These are phyloP conservation scores for Auriscalpium microsporum DNA, from an alignment of 768 basidiomycete species.

Conservation along the genomic window DNA sequence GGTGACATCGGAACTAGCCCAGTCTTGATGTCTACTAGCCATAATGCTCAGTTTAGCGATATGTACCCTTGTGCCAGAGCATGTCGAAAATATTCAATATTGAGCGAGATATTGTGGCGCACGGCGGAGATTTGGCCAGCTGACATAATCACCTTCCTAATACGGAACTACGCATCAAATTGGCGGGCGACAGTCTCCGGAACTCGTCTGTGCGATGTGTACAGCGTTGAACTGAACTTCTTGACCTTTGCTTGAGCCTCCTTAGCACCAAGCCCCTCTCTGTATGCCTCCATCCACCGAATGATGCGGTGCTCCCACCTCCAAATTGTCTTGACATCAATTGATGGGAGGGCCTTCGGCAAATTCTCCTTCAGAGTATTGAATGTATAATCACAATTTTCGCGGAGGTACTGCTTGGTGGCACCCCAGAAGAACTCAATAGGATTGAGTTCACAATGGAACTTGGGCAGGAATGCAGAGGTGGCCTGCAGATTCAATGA, in stretches of 20 bases:
- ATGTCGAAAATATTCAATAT: too few species aligned
- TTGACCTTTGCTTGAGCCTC: constrained; percentile 25
- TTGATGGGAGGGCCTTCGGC: constrained; percentile 15
- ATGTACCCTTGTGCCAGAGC: too few species aligned
- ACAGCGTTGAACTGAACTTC: constrained; percentile 24
- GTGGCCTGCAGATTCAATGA: constrained; percentile 16
- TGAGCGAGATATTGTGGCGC: too few species aligned
- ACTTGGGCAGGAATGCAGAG: constrained; percentile 19
- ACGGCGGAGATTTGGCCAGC: too few species aligned
- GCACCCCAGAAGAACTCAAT: constrained; percentile 21
- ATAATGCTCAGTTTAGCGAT: too few species aligned
- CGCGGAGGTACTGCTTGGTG: constrained; percentile 14
- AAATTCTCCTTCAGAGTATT: constrained; percentile 20
- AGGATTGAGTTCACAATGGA: constrained; percentile 22
- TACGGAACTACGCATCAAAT: neutral
- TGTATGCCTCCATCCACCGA: constrained; percentile 29
- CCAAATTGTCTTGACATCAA: constrained; percentile 15
- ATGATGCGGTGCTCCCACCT: constrained; percentile 27
- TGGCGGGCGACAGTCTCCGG: constrained; percentile 4
- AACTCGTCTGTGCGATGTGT: constrained; percentile 19
- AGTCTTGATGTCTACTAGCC: too few species aligned
- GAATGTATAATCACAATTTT: constrained; percentile 21
- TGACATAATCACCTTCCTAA: too few species aligned
- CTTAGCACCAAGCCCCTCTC: constrained; percentile 17
- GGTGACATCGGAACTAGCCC: too few species aligned